Conservation (phyloP, 1,284 basidiomycete species). For the Ceratobasidium sp. region DNA sequence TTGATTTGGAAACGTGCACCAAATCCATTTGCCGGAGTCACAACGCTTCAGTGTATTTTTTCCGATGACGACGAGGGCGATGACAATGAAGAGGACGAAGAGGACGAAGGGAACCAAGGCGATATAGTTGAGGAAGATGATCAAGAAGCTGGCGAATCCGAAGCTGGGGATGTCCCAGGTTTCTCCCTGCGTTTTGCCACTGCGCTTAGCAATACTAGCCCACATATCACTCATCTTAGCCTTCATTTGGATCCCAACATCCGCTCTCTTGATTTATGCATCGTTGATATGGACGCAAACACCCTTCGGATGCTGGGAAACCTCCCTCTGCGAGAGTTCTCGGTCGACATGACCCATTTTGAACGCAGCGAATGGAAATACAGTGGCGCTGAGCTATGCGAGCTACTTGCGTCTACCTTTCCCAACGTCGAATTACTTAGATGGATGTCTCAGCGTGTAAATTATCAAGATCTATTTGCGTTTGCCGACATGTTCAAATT, state of each 20-base stretch:
- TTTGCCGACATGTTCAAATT: conserved; percentile 5
- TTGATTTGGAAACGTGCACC: neutral
- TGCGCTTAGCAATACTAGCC: neutral
- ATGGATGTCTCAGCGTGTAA: neutral
- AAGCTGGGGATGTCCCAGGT: too few species aligned
- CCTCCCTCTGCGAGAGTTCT: neutral
- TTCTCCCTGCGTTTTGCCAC: neutral
- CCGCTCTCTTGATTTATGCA: neutral
- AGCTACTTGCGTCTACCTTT: conserved; percentile 2
- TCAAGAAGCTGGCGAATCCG: too few species aligned
- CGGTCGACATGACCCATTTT: neutral
- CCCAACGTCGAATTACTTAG: neutral
- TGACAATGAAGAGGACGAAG: too few species aligned
- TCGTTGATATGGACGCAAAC: neutral
- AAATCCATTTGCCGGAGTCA: neutral
- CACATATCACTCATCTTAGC: neutral
- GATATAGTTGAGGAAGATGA: too few species aligned
- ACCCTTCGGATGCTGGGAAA: neutral
- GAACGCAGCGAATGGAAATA: too few species aligned
- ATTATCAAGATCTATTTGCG: neutral
- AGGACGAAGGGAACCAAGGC: too few species aligned
- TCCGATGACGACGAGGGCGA: too few species aligned
- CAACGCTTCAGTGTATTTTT: neutral
- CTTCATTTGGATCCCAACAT: neutral
- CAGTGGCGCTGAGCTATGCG: neutral